Evolutionary conservation across 192 early-diverging fungal species (phyloP), one percentile per base, ranked within the genome.

Genomic region (Backusella mclennaniae): DNA sequence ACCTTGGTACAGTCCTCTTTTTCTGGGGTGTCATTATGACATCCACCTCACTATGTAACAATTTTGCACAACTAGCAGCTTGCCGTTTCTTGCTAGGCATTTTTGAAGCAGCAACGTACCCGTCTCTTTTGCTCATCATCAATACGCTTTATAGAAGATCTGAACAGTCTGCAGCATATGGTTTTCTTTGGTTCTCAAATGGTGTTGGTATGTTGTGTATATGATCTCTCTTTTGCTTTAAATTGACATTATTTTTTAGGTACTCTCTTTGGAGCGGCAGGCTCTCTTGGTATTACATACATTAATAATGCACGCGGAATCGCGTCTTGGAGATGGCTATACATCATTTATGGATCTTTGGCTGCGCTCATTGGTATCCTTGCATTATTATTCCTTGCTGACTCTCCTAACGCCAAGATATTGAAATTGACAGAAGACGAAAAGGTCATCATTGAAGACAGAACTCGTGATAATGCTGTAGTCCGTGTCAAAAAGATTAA

Each of bases 351-450:
- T 56, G 79, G 79, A 31, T 19, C 29, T 0, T n/a, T 77, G 7
- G 77, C 79, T 26, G 66, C 69, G 1, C 6, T 75, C 36, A 35
- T 81, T 29, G 79, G 79, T 46, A 44, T 74, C 4, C n/a, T 73
- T 26, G 46, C 72, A 4, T 81, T 81, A 42, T 81, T 81, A 33
- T 77, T 81, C n/a, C 31, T 81, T 15, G 31, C 74, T 35, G 80
- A 81, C 35, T 41, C 67, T 29, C 73, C 80, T 33, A 17, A 46
- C 11, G 46, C 73, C 3, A 21, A 35, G 19, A 7, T 66, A 31
- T 67, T 74, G 7, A 42, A 44, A 31, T 29, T 77, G 11, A 72
- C 59, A 17, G 76, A 75, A 23, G 76, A 74, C 44, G 72, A 81
- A 72, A 77, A 81, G 36, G 11, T 38, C 9, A 77, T 81, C 6